A percentile compares a stretch with the other conserved stretches of the same genome.
Conservation (phyloP, 2,329 filamentous ascomycete species). For the Hymenoscyphus repandus region DNA sequence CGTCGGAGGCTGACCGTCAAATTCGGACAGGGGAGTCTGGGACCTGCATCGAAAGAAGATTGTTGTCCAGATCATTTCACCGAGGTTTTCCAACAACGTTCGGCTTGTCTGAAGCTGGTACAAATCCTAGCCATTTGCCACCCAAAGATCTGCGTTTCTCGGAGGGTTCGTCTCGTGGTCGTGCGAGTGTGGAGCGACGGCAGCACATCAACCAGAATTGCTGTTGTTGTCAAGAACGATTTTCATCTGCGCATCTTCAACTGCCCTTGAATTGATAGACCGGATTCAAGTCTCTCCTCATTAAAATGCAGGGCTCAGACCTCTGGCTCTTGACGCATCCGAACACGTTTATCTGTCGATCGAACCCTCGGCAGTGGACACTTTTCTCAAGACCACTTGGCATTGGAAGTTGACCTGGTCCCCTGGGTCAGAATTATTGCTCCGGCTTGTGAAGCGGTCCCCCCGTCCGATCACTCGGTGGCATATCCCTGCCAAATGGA, state of each 20-base stretch:
- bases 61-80: not conserved
- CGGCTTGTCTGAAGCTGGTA: not conserved
- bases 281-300: not conserved
- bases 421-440: not conserved
- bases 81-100: not conserved
- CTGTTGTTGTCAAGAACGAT: too few relatives aligned
- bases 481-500: not conserved
- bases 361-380: not conserved
- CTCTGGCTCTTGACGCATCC: not conserved
- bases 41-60: not conserved
- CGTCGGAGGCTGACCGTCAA: not conserved
- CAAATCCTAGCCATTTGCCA: not conserved
- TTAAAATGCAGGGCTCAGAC: not conserved
- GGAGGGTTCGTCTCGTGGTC: too few relatives aligned
- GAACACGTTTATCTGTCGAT: not conserved
- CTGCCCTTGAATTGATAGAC: not conserved
- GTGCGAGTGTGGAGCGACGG: too few relatives aligned
- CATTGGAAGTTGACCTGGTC: not conserved
- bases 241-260: too few relatives aligned
- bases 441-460: not conserved
- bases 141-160: too few relatives aligned
- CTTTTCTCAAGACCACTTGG: not conserved
- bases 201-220: too few relatives aligned
- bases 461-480: not conserved
- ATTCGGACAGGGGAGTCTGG: not conserved